Conservation (phyloP, 2,329 filamentous ascomycete species). For the Remersonia thermophila region DNA sequence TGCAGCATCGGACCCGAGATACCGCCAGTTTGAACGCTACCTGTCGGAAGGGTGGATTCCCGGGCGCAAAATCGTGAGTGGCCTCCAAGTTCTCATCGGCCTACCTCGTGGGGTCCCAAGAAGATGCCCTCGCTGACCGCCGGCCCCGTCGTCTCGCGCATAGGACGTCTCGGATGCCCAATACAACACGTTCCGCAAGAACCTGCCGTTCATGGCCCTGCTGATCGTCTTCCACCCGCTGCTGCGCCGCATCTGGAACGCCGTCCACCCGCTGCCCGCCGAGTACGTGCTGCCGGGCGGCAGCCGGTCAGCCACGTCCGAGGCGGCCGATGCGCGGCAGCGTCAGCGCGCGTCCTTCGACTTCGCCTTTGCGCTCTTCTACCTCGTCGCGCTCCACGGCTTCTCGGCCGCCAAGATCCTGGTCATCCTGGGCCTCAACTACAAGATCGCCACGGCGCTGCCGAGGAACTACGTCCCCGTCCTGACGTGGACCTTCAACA, state of each 20-base stretch:
- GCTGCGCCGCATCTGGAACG: constrained; percentile 60
- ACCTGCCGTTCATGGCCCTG: constrained; percentile 66
- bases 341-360: constrained; percentile 71
- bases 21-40: constrained; percentile 56
- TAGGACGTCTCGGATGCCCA: constrained; percentile 84
- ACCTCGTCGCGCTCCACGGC: constrained; percentile 70
- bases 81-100: background rate
- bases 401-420: constrained; percentile 76
- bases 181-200: constrained; percentile 73
- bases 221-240: constrained; percentile 71
- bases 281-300: constrained; percentile 1
- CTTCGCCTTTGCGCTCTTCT: constrained; percentile 65
- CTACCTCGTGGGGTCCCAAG: constrained; percentile 1
- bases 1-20: constrained; percentile 69
- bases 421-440: constrained; percentile 69
- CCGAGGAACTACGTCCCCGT: constrained; percentile 59
- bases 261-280: constrained; percentile 28
- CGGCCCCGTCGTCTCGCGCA: background rate
- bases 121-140: background rate
- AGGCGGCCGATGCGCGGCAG: constrained; percentile 44
- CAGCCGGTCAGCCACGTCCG: constrained; percentile 18
- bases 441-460: constrained; percentile 57
- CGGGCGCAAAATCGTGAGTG: constrained; percentile 68
- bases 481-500: constrained; percentile 82
- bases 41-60: constrained; percentile 82